Evolutionary conservation across 345 rosid genomes (phyloP).

Genomic region (Arabis alpina): DNA sequence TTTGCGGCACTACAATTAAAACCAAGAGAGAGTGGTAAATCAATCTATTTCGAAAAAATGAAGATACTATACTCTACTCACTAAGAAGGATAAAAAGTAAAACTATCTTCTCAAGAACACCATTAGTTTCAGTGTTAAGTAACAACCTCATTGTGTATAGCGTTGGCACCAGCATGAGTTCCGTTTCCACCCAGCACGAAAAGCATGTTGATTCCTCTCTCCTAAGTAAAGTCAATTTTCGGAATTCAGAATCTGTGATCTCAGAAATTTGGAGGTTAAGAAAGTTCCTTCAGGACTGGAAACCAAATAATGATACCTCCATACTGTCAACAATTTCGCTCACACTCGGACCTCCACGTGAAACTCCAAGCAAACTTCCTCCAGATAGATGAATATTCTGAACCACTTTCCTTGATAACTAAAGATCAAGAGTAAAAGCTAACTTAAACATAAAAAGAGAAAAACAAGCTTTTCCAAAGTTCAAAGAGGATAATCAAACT

Average conservation of each 20-base stretch:
- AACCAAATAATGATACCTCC: conserved; percentile 58
- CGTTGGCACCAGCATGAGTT: conserved; percentile 98
- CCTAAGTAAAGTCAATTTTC: conserved; percentile 47
- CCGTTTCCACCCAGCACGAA: conserved; percentile 98
- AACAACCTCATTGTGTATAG: conserved; percentile 91
- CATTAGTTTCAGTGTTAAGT: conserved; percentile 12
- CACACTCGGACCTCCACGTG: conserved; percentile 62
- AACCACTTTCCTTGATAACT: conserved; percentile 95
- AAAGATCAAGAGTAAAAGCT: conserved; percentile 32
- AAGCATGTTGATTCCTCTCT: conserved; percentile 98
- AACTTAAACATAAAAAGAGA: not conserved
- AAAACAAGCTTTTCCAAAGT: not conserved
- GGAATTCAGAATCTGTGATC: conserved; percentile 7
- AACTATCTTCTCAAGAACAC: conserved; percentile 17
- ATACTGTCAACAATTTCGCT: conserved; percentile 74
- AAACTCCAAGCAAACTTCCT: conserved; percentile 96
- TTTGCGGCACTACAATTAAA: conserved; percentile 66
- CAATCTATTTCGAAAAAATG: not conserved
- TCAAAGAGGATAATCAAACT: conserved; percentile 9
- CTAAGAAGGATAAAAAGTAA: not conserved
- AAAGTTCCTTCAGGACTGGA: not conserved
- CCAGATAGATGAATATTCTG: conserved; percentile 97
- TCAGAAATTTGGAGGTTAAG: not conserved
- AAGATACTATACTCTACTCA: not conserved
- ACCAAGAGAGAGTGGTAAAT: not conserved